These are phyloP conservation scores for Bipolaris gigantea DNA, from an alignment of 2,329 filamentous ascomycete genomes.

Conservation along the genomic window DNA sequence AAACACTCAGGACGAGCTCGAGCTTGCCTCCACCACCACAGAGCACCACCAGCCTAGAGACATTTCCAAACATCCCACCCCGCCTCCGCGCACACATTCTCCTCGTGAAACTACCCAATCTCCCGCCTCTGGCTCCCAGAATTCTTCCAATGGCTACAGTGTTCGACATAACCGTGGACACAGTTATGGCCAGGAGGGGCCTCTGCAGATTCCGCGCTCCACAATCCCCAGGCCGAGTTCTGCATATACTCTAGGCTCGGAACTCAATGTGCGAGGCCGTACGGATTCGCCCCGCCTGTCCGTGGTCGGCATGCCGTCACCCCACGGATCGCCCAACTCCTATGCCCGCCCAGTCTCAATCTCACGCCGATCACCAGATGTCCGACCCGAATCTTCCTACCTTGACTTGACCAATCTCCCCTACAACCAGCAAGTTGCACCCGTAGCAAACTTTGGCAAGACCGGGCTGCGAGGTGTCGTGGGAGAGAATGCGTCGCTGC, in stretches of 20 bases:
- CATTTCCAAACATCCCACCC: conserved; percentile 27
- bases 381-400: conserved; percentile 62
- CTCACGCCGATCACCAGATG: conserved; percentile 60
- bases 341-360: conserved; percentile 55
- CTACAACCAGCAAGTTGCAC: conserved; percentile 78
- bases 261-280: conserved; percentile 65
- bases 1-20: conserved; percentile 29
- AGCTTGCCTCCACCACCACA: conserved; percentile 24
- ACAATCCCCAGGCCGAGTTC: conserved; percentile 72
- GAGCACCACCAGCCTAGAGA: conserved; percentile 26
- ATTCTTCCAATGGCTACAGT: conserved; percentile 37
- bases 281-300: conserved; percentile 57
- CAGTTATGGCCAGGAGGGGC: conserved; percentile 35
- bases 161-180: conserved; percentile 33
- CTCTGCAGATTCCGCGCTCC: conserved; percentile 52
- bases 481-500: conserved; percentile 85
- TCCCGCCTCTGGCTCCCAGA: conserved; percentile 33
- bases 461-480: conserved; percentile 75
- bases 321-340: conserved; percentile 45
- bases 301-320: conserved; percentile 45
- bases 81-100: conserved; percentile 27
- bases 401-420: conserved; percentile 66
- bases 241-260: conserved; percentile 73
- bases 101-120: conserved; percentile 32
- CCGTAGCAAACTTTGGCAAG: conserved; percentile 71